Evolutionary conservation across 371 early-diverging fungal genomes (phyloP), one percentile per base, ranked within the genome.

Genomic region (Mucor irregularis): DNA sequence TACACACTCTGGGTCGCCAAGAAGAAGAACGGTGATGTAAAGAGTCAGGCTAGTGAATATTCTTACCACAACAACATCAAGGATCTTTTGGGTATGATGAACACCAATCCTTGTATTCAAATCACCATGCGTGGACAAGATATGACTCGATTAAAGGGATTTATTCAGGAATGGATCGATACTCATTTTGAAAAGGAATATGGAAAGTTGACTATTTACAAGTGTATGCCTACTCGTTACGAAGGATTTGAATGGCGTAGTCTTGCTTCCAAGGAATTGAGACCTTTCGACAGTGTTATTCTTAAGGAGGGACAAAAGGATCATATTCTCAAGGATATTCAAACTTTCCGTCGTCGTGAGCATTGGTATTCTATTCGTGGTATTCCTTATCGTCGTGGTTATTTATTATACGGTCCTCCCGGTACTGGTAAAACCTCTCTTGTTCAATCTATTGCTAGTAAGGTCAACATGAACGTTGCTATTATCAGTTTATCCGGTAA

Each of bases 361-460:
- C 42, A 44, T 19, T 95, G 96, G 96, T 97, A 95, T 56, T 65
- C 84, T 4, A 87, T 89, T 39, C 84, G 94, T 21, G 96, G 95
- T 7, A 90, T 97, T 48, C 97, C 97, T 10, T 96, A 95, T 64
- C 85, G 97, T 11, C 84, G 98, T 33, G 99, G 98, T 3, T 84
- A 85, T 64, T 61, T 89, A 2, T 59, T 89, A 9, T 75, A 86
- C 58, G 90, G 90, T 10, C 82, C 85, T 30, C 88, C 88, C 17
- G 86, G 88, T 49, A 84, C 90, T 17, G 86, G 91, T 30, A 87
- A 89, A 46, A 86, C 88, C 0, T 69, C 81, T 3, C 73, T 88
- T 25, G 81, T 87, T 24, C 74, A 81, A 37, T 85, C 85, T 2
- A 71, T 89, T 19, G 86, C 87, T 49, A 68, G 71, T 29, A 65